Evolutionary conservation across 768 basidiomycete species (phyloP).

Genomic region (Daedaleopsis nitida): DNA sequence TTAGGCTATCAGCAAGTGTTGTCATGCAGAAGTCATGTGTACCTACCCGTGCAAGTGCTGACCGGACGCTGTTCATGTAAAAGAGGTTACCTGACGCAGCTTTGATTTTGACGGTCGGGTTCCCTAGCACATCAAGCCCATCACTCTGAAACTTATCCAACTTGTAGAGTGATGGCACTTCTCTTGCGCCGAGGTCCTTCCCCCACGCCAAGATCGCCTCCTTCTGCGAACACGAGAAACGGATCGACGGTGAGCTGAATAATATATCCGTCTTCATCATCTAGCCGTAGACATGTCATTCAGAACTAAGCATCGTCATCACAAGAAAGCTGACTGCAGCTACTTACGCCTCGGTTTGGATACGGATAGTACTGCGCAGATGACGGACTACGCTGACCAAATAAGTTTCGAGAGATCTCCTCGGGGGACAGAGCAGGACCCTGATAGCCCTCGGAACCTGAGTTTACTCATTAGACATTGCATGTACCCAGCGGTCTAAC

Average conservation of each 20-base stretch:
- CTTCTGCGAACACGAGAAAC: constrained; percentile 35
- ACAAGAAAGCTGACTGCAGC: neutral
- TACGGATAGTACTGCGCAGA: constrained; percentile 2
- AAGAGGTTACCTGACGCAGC: constrained; percentile 30
- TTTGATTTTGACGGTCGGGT: constrained; percentile 25
- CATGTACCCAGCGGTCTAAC: too few species aligned
- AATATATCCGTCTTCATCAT: constrained; percentile 33
- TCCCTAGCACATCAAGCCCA: constrained; percentile 24
- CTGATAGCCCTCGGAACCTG: too few species aligned
- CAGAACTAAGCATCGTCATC: neutral
- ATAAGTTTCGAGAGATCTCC: too few species aligned
- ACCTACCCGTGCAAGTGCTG: too few species aligned
- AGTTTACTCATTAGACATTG: too few species aligned
- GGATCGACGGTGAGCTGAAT: constrained; percentile 33
- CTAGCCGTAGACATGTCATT: constrained; percentile 5
- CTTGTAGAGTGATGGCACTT: constrained; percentile 30
- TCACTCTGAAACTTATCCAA: constrained; percentile 25
- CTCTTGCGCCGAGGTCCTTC: constrained; percentile 28
- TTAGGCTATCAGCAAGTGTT: constrained; percentile 14
- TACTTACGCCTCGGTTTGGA: constrained; percentile 9
- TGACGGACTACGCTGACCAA: too few species aligned
- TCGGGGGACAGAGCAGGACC: too few species aligned
- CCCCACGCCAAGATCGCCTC: constrained; percentile 32
- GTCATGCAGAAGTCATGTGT: constrained; percentile 1
- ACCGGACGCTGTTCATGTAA: constrained; percentile 22